phyloP scores from a whole-genome alignment of 129 eudicot species.

The Escallonia herrerae region DNA sequence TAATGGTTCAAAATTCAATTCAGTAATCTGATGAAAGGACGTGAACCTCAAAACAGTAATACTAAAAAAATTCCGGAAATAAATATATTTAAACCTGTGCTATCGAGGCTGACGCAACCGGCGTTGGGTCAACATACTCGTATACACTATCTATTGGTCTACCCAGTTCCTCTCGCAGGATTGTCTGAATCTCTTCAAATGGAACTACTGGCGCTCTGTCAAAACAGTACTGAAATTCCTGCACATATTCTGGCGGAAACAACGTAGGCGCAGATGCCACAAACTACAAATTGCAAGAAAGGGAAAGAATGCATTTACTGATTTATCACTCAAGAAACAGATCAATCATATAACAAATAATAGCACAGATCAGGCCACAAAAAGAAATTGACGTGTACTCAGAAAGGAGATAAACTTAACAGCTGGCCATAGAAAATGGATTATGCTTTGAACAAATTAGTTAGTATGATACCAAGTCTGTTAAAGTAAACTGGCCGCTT shows the following conservation, averaged over 20 bases:
- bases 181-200: conserved; percentile 69
- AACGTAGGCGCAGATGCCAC: conserved; percentile 96
- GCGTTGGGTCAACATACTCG: conserved; percentile 89
- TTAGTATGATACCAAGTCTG: not conserved
- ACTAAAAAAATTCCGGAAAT: not conserved
- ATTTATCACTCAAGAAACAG: not conserved
- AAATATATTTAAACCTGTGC: conserved; percentile 60
- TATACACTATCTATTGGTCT: conserved; percentile 72
- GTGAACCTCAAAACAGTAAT: not conserved
- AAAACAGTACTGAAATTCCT: conserved; percentile 91
- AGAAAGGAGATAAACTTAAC: not conserved
- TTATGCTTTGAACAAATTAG: not conserved
- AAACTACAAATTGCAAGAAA: conserved; percentile 40
- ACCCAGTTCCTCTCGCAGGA: conserved; percentile 66
- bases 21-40: not conserved
- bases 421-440: not conserved
- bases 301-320: conserved; percentile 9
- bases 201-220: conserved; percentile 91
- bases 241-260: conserved; percentile 87
- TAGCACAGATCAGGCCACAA: not conserved
- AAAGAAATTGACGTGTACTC: not conserved
- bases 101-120: conserved; percentile 94
- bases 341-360: conserved; percentile 1
- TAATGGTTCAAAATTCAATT: conserved; percentile 4
- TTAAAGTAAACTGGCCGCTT: not conserved